Percentiles rank a stretch among this genome's conserved stretches.
phyloP scores from a whole-genome alignment of 2,329 filamentous ascomycete genomes.

The Tolypocladium tundrense region DNA sequence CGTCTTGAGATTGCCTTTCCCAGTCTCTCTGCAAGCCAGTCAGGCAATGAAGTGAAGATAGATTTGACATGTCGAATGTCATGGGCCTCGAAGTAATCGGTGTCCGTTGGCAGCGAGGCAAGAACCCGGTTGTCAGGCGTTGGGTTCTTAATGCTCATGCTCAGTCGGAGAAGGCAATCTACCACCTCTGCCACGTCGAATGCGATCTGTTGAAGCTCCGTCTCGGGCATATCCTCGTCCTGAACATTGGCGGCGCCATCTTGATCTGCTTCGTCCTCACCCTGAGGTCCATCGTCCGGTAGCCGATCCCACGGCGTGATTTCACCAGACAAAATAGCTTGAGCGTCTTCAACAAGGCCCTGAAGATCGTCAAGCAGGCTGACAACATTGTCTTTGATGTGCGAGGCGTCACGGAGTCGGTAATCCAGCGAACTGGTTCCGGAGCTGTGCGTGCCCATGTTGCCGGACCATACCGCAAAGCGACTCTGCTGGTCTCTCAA shows the following conservation, averaged over 20 bases:
- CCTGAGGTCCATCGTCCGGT: background rate
- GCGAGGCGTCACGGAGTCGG: background rate
- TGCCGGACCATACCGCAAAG: background rate
- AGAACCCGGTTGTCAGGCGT: slow-evolving; percentile 22
- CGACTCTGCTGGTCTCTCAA: background rate
- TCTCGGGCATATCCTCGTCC: background rate
- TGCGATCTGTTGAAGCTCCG: slow-evolving; percentile 9
- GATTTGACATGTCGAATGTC: slow-evolving; percentile 19
- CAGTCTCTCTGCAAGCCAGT: slow-evolving; percentile 12
- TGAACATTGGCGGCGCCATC: background rate
- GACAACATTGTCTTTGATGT: background rate
- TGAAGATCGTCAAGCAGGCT: background rate
- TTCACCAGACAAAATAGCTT: slow-evolving; percentile 5
- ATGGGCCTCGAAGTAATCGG: slow-evolving; percentile 11
- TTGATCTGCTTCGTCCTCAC: background rate
- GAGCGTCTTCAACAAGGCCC: background rate
- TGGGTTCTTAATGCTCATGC: slow-evolving; percentile 25
- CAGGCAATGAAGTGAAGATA: slow-evolving; percentile 15
- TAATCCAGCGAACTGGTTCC: background rate
- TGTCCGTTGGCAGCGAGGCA: slow-evolving; percentile 7
- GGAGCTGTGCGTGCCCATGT: background rate
- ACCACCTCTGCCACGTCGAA: slow-evolving; percentile 15
- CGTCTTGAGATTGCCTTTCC: slow-evolving; percentile 22
- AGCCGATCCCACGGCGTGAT: background rate
- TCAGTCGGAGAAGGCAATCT: slow-evolving; percentile 22